These are phyloP conservation scores for Xerocomellus amylosporus DNA, from an alignment of 768 basidiomycete species.

Conservation along the genomic window DNA sequence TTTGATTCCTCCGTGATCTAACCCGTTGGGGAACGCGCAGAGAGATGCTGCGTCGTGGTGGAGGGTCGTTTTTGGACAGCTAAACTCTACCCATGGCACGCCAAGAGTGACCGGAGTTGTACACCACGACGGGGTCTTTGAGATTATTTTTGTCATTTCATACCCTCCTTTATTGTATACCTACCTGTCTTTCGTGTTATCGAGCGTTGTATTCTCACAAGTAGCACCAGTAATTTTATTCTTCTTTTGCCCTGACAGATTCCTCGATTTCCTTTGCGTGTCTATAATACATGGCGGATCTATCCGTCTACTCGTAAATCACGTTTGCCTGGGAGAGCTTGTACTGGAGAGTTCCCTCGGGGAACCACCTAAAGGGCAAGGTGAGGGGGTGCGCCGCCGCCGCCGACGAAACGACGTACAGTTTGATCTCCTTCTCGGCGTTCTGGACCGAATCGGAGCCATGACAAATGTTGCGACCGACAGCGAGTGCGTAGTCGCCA, in stretches of 20 bases:
- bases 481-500: conserved; percentile 91
- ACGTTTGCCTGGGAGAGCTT: conserved; percentile 59
- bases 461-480: conserved; percentile 93
- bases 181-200: conserved; percentile 15
- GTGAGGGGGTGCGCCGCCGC: conserved; percentile 5
- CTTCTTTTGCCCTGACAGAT: background rate
- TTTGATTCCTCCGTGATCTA: conserved; percentile 4
- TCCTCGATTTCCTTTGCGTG: background rate
- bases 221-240: background rate
- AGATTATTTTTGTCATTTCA: conserved; percentile 8
- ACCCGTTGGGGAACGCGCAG: conserved; percentile 2
- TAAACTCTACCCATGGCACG: conserved; percentile 26
- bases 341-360: conserved; percentile 78
- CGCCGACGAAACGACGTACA: conserved; percentile 50
- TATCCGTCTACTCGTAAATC: conserved; percentile 69
- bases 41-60: conserved; percentile 2
- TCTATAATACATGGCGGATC: conserved; percentile 21
- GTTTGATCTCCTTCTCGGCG: conserved; percentile 90
- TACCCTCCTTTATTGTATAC: conserved; percentile 29
- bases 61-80: conserved; percentile 10
- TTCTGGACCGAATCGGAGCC: conserved; percentile 87
- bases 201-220: conserved; percentile 2
- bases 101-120: conserved; percentile 17
- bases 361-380: conserved; percentile 72
- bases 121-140: conserved; percentile 3